Base-by-base conservation (phyloP, 371 early-diverging fungal species). In the Apophysomyces trapeziformis region DNA sequence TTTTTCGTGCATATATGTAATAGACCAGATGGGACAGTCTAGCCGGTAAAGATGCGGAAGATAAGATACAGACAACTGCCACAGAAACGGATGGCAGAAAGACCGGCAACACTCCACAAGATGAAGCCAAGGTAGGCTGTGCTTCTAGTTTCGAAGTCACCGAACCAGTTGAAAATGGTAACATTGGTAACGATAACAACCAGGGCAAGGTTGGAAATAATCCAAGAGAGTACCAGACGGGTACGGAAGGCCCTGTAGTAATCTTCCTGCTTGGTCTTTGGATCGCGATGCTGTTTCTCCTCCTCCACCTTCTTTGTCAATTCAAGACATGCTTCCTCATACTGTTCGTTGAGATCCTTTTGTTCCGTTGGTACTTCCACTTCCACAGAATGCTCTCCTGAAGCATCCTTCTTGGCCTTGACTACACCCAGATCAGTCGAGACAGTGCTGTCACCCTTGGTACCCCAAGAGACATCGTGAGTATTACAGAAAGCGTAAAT, bases 401-500 rank as follows among this genome's bases (percentile, higher is more conserved):
- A 76, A 50, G 76, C 80, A 63, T 85, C 80, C 66, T 85, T 79
- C 39, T 72, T 80, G 63, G 80, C 66, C 72, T 85, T 86, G 69
- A 87, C 90, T 2, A 85, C 84, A 64, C 91, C 91, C 47, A 90
- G 77, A 76, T 87, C 85, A 18, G 79, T 84, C 26, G 76, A 72
- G 13, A 84, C 76, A 44, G 70, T 73, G 63, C 84, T 89, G 68
- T 91, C 95, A 68, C 96, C 96, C 82, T 96, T 96, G 36, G 97
- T 96, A 50, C 97, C 97, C 97, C 97, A 96, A 4, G 93, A 85
- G 21, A 90, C 87, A 72, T 90, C 90, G 69, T 87, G 88, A 1
- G 83, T 87, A 68, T 90, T 90, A 72, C 89, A 89, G 73, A 88
- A 89, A 2, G 90, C 89, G 58, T 90, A 90, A 35, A 88, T 83